A percentile compares a stretch with the other conserved stretches of the same genome.
Conservation (phyloP, 2,329 filamentous ascomycete genomes). For the Botrytis deweyae region DNA sequence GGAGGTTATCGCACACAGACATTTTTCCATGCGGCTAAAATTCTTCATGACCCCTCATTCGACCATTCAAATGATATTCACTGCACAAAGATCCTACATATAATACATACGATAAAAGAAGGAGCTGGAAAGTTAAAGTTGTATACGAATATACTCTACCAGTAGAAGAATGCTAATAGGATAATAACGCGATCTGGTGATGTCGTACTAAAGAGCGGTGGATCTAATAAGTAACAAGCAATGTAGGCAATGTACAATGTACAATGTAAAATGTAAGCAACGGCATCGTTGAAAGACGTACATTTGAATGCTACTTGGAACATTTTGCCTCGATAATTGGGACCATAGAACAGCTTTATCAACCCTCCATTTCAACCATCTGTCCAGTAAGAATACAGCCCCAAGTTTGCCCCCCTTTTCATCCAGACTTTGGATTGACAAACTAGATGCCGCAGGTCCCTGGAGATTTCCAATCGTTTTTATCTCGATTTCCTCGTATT, state of each 20-base stretch:
- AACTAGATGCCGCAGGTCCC: slow-evolving; percentile 30
- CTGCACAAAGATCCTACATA: slow-evolving; percentile 1
- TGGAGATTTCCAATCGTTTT: slow-evolving; percentile 21
- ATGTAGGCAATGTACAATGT: not conserved
- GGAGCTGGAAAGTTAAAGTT: not conserved
- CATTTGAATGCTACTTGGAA: not conserved
- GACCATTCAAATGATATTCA: not conserved
- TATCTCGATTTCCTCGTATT: not conserved
- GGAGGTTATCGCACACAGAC: slow-evolving; percentile 10
- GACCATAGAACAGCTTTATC: slow-evolving; percentile 1
- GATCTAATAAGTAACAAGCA: not conserved
- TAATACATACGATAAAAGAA: not conserved
- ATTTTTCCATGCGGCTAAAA: slow-evolving; percentile 11
- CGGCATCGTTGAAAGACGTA: not conserved
- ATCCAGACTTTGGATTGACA: slow-evolving; percentile 22
- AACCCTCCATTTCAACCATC: not conserved
- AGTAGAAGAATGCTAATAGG: not conserved
- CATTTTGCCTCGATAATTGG: not conserved
- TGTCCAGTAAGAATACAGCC: not conserved
- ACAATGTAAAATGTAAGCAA: not conserved
- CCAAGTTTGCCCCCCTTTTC: not conserved
- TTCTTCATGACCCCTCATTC: slow-evolving; percentile 6
- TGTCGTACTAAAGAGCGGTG: not conserved
- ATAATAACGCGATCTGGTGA: not conserved
- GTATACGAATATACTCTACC: not conserved